These are phyloP conservation scores for Cubamyces lactineus DNA, from an alignment of 768 basidiomycete genomes.

Conservation along the genomic window DNA sequence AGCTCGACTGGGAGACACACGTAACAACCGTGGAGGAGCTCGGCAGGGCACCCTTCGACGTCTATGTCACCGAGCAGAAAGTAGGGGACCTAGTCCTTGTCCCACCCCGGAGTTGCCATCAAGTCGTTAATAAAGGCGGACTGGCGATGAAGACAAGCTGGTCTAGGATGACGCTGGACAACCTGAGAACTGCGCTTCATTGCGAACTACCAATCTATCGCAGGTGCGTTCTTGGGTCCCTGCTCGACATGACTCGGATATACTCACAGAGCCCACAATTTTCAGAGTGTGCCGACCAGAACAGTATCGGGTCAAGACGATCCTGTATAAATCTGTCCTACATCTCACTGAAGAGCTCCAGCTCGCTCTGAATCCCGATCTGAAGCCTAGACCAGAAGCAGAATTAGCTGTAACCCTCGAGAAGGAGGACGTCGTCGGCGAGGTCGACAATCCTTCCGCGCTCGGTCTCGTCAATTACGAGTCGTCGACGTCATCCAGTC, in stretches of 20 bases:
- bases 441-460: background rate
- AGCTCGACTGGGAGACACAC: constrained; percentile 77
- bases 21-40: constrained; percentile 66
- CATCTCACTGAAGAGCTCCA: constrained; percentile 36
- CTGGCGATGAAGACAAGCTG: constrained; percentile 84
- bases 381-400: background rate
- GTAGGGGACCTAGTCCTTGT: constrained; percentile 81
- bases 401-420: background rate
- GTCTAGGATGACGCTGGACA: constrained; percentile 79
- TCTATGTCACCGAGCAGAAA: constrained; percentile 74
- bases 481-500: background rate
- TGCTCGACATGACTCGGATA: background rate
- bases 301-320: constrained; percentile 74
- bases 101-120: constrained; percentile 80
- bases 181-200: constrained; percentile 60
- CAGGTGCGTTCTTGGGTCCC: constrained; percentile 48
- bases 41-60: constrained; percentile 62
- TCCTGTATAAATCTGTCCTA: constrained; percentile 57
- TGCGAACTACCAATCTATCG: constrained; percentile 81
- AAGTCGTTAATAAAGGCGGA: constrained; percentile 81
- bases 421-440: background rate
- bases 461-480: background rate
- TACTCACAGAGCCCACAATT: background rate
- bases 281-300: constrained; percentile 79
- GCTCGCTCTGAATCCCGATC: background rate